Percentiles rank a stretch among this genome's conserved stretches.
Evolutionary conservation across 2,329 filamentous ascomycete genomes (phyloP).

Genomic region (Pestalotiopsis sp.): DNA sequence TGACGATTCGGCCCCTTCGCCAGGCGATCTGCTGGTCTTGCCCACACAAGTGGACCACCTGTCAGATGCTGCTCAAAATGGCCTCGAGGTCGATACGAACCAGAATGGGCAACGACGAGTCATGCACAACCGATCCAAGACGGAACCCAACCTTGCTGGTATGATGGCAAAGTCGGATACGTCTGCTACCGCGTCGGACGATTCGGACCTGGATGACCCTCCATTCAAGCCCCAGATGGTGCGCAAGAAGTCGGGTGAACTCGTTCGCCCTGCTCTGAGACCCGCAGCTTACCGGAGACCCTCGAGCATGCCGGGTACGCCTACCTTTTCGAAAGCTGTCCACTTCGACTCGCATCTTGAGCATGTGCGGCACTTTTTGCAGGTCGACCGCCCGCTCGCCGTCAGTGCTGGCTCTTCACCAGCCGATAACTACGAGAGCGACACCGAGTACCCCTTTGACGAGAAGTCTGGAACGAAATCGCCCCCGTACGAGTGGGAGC

Average conservation of each 20-base stretch:
- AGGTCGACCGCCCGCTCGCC: conserved; percentile 91
- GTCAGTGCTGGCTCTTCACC: conserved; percentile 95
- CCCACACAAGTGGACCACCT: conserved; percentile 35
- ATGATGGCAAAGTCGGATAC: conserved; percentile 45
- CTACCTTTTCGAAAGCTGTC: conserved; percentile 94
- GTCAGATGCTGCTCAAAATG: conserved; percentile 44
- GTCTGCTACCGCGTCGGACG: conserved; percentile 58
- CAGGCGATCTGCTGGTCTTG: conserved; percentile 36
- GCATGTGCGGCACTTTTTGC: conserved; percentile 93
- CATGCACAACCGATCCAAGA: conserved; percentile 57
- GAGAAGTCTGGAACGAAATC: conserved; percentile 43
- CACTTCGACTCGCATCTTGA: conserved; percentile 97
- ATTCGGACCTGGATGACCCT: conserved; percentile 59
- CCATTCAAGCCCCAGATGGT: conserved; percentile 84
- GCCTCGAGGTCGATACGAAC: conserved; percentile 20
- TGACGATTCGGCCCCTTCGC: conserved; percentile 30
- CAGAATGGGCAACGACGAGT: conserved; percentile 45
- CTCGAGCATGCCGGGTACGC: conserved; percentile 96
- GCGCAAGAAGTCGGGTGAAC: conserved; percentile 96
- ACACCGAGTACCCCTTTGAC: conserved; percentile 86
- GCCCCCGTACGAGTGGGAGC: conserved; percentile 81
- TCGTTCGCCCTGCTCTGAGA: conserved; percentile 89
- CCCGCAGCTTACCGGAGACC: conserved; percentile 79
- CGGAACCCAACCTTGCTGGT: conserved; percentile 52
- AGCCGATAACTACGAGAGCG: conserved; percentile 83